These are phyloP conservation scores for Berberis thunbergii DNA, from an alignment of 164 flowering plant genomes.

Conservation along the genomic window DNA sequence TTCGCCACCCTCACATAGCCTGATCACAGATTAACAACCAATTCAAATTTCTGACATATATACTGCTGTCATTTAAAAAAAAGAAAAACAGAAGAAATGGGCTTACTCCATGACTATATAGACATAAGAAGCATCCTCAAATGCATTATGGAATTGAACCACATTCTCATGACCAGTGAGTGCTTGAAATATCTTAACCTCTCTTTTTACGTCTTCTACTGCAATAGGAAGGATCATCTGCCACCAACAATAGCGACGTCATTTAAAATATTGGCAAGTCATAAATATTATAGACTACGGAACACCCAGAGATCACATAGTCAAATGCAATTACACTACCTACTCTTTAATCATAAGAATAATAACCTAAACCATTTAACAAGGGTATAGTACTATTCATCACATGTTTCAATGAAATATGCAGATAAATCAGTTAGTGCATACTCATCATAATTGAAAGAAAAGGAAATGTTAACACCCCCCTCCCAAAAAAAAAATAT, in stretches of 20 bases:
- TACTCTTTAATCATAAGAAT: too few relatives aligned
- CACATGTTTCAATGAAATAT: too few relatives aligned
- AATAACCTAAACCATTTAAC: too few relatives aligned
- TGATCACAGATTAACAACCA: conserved; percentile 16
- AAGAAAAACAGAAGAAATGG: not conserved
- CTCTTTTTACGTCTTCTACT: conserved; percentile 97
- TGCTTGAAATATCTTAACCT: conserved; percentile 81
- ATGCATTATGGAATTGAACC: conserved; percentile 84
- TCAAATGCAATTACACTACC: too few relatives aligned
- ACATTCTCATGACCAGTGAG: conserved; percentile 95
- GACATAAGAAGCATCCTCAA: conserved; percentile 86
- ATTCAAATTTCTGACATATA: not conserved
- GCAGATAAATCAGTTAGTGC: too few relatives aligned
- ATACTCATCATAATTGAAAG: too few relatives aligned
- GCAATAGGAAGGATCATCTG: conserved; percentile 99
- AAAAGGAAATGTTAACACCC: too few relatives aligned
- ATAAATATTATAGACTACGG: not conserved
- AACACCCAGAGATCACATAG: not conserved
- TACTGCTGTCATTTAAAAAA: not conserved
- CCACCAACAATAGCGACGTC: conserved; percentile 10
- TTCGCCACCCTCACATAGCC: conserved; percentile 99
- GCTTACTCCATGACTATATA: conserved; percentile 96
- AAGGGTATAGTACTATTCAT: too few relatives aligned
- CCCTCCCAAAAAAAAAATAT: too few relatives aligned
- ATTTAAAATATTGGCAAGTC: not conserved